Conservation (phyloP, 208 protist species). For the Angomonas ambiguus region DNA sequence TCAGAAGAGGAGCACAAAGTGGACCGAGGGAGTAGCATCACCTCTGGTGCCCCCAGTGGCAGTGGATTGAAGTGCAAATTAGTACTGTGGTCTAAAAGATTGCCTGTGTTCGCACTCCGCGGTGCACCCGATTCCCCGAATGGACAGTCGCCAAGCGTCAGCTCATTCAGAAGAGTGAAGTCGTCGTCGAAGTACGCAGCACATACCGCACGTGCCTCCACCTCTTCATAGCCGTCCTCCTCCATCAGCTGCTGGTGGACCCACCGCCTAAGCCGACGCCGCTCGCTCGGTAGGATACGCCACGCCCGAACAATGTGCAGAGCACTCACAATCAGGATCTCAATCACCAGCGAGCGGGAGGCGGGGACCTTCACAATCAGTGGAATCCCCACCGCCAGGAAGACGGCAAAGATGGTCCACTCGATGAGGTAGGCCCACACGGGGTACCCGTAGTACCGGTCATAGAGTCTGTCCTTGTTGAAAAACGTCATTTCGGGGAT, state of each 20-base stretch:
- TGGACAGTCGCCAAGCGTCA: not conserved
- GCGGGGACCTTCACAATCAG: constrained; percentile 21
- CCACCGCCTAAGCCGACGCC: constrained; percentile 14
- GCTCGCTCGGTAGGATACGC: constrained; percentile 44
- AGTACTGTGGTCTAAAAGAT: not conserved
- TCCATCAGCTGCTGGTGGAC: constrained; percentile 3
- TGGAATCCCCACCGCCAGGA: constrained; percentile 18
- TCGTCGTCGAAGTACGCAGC: not conserved
- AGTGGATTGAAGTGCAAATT: too few species aligned
- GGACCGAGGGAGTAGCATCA: too few species aligned
- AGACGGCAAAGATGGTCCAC: constrained; percentile 11
- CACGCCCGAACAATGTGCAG: constrained; percentile 40
- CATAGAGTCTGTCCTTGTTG: too few species aligned
- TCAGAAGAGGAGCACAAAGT: too few species aligned
- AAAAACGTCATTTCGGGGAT: too few species aligned
- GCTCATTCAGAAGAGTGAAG: not conserved
- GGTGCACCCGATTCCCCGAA: not conserved
- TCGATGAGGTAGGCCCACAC: constrained; percentile 15
- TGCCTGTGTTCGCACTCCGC: not conserved
- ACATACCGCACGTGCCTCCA: constrained; percentile 3
- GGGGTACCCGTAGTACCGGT: not conserved
- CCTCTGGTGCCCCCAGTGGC: too few species aligned
- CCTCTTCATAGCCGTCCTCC: constrained; percentile 10
- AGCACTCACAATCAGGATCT: constrained; percentile 21
- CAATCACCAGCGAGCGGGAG: constrained; percentile 29